Conservation (phyloP, 1,139 yeast species). For the Diutina sp. region DNA sequence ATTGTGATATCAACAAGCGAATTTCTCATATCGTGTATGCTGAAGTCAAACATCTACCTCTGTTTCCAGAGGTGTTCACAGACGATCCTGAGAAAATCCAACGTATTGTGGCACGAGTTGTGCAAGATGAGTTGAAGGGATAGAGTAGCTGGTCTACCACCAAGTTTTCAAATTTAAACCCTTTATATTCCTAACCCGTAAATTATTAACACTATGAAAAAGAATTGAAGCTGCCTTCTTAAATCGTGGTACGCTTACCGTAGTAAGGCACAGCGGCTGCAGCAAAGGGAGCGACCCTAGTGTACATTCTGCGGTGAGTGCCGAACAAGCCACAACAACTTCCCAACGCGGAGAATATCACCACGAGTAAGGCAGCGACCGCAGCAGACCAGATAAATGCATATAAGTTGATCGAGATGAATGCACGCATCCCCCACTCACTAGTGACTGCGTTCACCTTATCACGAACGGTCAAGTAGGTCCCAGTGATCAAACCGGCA, state of each 20-base stretch:
- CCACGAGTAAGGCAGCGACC: background rate
- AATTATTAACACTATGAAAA: background rate
- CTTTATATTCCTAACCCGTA: background rate
- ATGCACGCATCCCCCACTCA: constrained; percentile 23
- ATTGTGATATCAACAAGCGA: constrained; percentile 23
- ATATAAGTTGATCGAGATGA: constrained; percentile 26
- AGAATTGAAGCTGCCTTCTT: background rate
- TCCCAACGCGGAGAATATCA: background rate
- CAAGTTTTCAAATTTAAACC: background rate
- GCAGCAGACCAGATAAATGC: constrained; percentile 14
- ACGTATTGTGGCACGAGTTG: background rate
- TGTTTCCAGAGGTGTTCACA: constrained; percentile 10
- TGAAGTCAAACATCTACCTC: background rate
- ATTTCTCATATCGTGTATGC: constrained; percentile 34
- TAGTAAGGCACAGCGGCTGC: background rate
- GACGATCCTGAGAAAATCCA: constrained; percentile 4
- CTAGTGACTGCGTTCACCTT: constrained; percentile 19
- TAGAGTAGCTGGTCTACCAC: background rate
- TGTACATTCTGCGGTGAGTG: background rate
- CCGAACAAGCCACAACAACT: constrained; percentile 1
- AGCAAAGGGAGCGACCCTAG: background rate
- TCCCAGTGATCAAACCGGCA: constrained; percentile 23
- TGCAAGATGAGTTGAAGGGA: background rate
- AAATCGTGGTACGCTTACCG: background rate
- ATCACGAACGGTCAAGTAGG: constrained; percentile 16